A percentile compares a stretch with the other conserved stretches of the same genome.
Evolutionary conservation across 2,329 filamentous ascomycete species (phyloP).

Genomic region (Dendryphion nanum): DNA sequence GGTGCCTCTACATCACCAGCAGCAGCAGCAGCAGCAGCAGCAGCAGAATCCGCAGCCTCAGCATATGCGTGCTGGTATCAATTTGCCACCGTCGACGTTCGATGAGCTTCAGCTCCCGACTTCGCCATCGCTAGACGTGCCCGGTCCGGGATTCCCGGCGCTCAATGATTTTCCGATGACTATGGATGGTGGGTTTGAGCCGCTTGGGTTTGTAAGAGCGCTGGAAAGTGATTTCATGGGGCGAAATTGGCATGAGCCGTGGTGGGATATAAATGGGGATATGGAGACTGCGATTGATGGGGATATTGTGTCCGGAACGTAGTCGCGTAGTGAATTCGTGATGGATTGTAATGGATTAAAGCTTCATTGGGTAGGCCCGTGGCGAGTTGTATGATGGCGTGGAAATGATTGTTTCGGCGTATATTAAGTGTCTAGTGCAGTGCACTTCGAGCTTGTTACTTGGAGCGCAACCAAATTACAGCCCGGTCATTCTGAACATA

Average conservation of each 20-base stretch:
- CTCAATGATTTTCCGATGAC: slow-evolving; percentile 14
- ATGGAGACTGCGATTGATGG: background rate
- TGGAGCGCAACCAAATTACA: no score
- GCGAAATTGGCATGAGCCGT: slow-evolving; percentile 26
- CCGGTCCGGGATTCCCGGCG: slow-evolving; percentile 14
- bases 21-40: background rate
- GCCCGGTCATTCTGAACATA: no score
- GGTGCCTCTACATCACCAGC: background rate
- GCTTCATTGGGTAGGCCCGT: no score
- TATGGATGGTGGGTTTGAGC: slow-evolving; percentile 19
- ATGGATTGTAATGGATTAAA: no score
- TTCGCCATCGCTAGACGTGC: slow-evolving; percentile 13
- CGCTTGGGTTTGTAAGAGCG: slow-evolving; percentile 23
- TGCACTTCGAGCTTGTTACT: no score
- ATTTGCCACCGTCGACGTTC: background rate
- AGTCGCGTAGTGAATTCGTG: no score
- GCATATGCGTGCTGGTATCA: background rate
- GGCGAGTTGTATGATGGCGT: no score
- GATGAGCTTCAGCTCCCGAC: background rate
- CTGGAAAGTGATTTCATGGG: slow-evolving; percentile 30
- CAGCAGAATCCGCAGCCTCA: background rate
- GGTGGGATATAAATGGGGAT: slow-evolving; percentile 24
- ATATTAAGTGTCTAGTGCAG: no score
- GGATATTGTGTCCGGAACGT: no score
- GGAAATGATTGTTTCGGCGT: no score